phyloP scores from a whole-genome alignment of 495 filamentous ascomycete species.

The Hamigera avellanea region DNA sequence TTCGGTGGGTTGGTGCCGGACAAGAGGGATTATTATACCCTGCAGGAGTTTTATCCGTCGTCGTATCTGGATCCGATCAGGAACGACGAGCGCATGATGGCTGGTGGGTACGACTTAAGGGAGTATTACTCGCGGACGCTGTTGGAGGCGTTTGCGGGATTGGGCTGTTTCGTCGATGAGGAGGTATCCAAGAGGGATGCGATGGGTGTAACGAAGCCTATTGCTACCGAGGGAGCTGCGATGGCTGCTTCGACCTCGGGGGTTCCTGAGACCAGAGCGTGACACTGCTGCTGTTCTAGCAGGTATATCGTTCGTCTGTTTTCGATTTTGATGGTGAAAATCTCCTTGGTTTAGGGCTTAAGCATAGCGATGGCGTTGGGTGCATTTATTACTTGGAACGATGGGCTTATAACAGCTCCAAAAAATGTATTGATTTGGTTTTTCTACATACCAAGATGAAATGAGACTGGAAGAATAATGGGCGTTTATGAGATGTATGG shows the following conservation, averaged over 20 bases:
- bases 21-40: conserved; percentile 52
- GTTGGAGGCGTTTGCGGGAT: conserved; percentile 80
- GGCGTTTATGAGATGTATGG: too few relatives aligned
- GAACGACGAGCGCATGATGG: conserved; percentile 46
- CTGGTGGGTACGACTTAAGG: conserved; percentile 69
- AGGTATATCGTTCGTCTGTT: too few relatives aligned
- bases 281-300: background rate
- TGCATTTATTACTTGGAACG: background rate
- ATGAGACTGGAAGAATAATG: too few relatives aligned
- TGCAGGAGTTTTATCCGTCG: conserved; percentile 55
- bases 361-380: conserved; percentile 6
- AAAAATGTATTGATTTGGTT: too few relatives aligned
- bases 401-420: too few relatives aligned
- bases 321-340: too few relatives aligned
- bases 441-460: too few relatives aligned
- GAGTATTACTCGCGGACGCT: conserved; percentile 74
- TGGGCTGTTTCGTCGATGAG: conserved; percentile 75
- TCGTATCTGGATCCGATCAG: conserved; percentile 52
- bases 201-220: conserved; percentile 8
- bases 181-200: conserved; percentile 45
- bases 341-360: background rate
- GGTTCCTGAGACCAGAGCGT: background rate
- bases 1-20: conserved; percentile 62
- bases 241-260: background rate
- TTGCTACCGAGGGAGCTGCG: conserved; percentile 6